Conservation (phyloP, 768 basidiomycete species). For the Astraeus odoratus region DNA sequence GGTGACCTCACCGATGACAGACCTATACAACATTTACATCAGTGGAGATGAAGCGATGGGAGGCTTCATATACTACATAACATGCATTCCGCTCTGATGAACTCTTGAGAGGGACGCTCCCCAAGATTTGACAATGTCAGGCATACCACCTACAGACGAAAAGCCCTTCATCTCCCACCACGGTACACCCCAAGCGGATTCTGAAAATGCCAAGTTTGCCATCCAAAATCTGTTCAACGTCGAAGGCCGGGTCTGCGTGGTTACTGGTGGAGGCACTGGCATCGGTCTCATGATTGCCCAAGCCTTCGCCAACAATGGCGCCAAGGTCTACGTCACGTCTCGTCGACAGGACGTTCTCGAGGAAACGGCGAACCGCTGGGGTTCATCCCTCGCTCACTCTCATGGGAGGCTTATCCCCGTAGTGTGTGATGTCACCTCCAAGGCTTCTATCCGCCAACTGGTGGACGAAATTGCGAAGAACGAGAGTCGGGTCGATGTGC, state of each 20-base stretch:
- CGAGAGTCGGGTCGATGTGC: constrained; percentile 46
- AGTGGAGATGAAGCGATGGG: no score
- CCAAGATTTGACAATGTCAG: no score
- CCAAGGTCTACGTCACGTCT: constrained; percentile 34
- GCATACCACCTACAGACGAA: no score
- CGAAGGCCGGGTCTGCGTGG: constrained; percentile 30
- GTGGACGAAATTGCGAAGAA: constrained; percentile 6
- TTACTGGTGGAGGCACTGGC: constrained; percentile 75
- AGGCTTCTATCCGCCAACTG: constrained; percentile 21
- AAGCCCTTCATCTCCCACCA: background rate
- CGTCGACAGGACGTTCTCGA: constrained; percentile 29
- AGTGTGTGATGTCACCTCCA: constrained; percentile 10
- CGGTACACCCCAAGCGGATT: background rate
- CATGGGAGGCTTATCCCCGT: constrained; percentile 25
- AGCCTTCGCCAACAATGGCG: constrained; percentile 36
- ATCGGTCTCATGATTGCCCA: constrained; percentile 39
- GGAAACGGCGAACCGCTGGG: constrained; percentile 18
- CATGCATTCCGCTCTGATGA: background rate
- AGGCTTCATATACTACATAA: no score
- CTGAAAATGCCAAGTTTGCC: constrained; percentile 1
- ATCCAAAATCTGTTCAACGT: constrained; percentile 4
- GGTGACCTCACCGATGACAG: background rate
- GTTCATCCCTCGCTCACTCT: constrained; percentile 19
- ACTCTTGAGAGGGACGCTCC: background rate
- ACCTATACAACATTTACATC: no score